Percentiles rank a stretch among this genome's conserved stretches.
These are phyloP conservation scores for Talaromyces proteolyticus DNA, from an alignment of 495 filamentous ascomycete species.

Conservation along the genomic window DNA sequence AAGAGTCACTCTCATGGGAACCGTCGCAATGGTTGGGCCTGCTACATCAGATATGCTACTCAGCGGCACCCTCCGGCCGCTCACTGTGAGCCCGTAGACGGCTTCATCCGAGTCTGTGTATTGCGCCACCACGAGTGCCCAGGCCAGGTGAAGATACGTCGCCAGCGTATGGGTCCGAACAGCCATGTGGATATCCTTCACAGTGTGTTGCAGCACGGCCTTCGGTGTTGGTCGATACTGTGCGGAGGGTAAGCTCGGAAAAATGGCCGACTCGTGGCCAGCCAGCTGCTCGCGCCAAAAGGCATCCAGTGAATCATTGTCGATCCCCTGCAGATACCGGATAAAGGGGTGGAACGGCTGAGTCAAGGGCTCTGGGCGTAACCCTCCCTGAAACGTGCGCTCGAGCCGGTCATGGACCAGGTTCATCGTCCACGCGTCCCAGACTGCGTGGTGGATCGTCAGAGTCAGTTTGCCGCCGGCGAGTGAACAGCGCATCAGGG, in stretches of 20 bases:
- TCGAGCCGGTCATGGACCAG: constrained; percentile 14
- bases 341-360: constrained; percentile 19
- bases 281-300: constrained; percentile 22
- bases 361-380: constrained; percentile 4
- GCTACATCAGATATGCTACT: constrained; percentile 44
- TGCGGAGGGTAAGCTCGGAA: constrained; percentile 33
- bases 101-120: not conserved
- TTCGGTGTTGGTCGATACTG: constrained; percentile 23
- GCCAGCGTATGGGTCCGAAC: constrained; percentile 42
- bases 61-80: constrained; percentile 45
- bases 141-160: constrained; percentile 37
- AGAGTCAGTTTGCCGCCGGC: constrained; percentile 6
- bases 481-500: constrained; percentile 38
- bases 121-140: not conserved
- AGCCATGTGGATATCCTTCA: too few species aligned
- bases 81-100: constrained; percentile 20
- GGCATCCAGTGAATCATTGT: constrained; percentile 11
- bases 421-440: constrained; percentile 16
- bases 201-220: constrained; percentile 5
- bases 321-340: constrained; percentile 11
- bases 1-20: constrained; percentile 44
- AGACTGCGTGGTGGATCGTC: constrained; percentile 18
- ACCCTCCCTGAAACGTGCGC: constrained; percentile 5
- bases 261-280: constrained; percentile 29
- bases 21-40: constrained; percentile 53